Base-by-base conservation (phyloP, 2,329 filamentous ascomycete genomes). In the Bertia moriformis region DNA sequence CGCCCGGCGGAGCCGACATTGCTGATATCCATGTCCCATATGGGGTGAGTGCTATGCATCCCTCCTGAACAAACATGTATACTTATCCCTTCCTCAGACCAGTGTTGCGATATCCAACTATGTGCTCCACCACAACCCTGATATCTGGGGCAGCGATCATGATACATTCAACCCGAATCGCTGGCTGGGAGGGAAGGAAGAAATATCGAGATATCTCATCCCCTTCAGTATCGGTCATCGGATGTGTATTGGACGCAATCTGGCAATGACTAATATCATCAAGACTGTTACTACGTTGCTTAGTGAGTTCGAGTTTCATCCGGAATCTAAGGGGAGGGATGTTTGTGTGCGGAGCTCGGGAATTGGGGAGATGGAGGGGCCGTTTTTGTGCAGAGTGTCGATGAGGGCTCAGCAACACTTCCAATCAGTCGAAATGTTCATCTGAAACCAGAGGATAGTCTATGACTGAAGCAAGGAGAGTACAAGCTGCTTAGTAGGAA, bases 241-340 rank as follows among this genome's bases (percentile, higher is more conserved):
- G 18, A 41, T 41, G 39, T 44, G 41, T 10, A 44, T 44, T 14
- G 43, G 43, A 13, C 37, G 37, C 2, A 43, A 44, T 24, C 35
- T 44, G 5, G 41, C 43, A 4, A 44, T 44, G 41, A 44, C 43
- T 13, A 44, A 44, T 30, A 43, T 43, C 4, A 14, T 41, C 13
- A 43, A 43, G 41, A 44, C 43, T 4, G 4, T 40, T 4, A 44
- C 41, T 14, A 44, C 43, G 2, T 19, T 44, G 27, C 4, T 41
- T 2, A 36, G 39, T n/a, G n/a, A 10, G 22, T 27, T 27, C n/a
- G 22, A 27, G 7, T 27, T 27, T 10, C 7, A 27, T 7, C n/a
- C 22, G 7, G 7, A 10, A n/a, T 7, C 7, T n/a, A n/a, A 27
- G n/a, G n/a, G 22, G 22, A 27, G n/a, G 22, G n/a, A n/a, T 10